These are phyloP conservation scores for Xylariaceae sp. DNA, from an alignment of 2,329 filamentous ascomycete genomes.

Conservation along the genomic window DNA sequence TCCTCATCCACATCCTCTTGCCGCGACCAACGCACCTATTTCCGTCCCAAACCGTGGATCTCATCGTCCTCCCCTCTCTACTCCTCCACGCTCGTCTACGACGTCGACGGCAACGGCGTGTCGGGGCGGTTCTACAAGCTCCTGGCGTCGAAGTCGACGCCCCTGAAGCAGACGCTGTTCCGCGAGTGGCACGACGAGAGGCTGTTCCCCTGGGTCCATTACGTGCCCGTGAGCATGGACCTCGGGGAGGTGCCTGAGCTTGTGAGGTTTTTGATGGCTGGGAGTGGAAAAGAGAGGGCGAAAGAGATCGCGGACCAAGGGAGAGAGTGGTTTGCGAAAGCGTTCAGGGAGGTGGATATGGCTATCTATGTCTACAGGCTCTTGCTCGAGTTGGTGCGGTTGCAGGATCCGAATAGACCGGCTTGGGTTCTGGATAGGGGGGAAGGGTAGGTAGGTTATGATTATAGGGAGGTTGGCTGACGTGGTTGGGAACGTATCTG, in stretches of 20 bases:
- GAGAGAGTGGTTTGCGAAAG: constrained; percentile 47
- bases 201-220: constrained; percentile 52
- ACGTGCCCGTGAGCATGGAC: constrained; percentile 46
- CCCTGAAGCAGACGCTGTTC: constrained; percentile 48
- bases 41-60: constrained; percentile 29
- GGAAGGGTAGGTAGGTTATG: neutral
- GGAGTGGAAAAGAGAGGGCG: constrained; percentile 43
- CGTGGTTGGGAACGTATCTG: too few species aligned
- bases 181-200: constrained; percentile 55
- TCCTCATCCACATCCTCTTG: constrained; percentile 32
- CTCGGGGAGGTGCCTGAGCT: constrained; percentile 49
- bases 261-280: constrained; percentile 39
- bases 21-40: constrained; percentile 31
- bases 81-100: constrained; percentile 42
- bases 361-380: constrained; percentile 56
- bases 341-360: constrained; percentile 53
- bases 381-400: constrained; percentile 49
- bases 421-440: constrained; percentile 7
- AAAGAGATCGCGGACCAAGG: constrained; percentile 48
- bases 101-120: constrained; percentile 52
- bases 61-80: constrained; percentile 32
- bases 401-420: constrained; percentile 32
- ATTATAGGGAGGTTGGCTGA: neutral
- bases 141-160: constrained; percentile 40
- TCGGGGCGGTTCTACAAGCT: constrained; percentile 49